Evolutionary conservation across 768 basidiomycete species (phyloP).

Genomic region (Lentinus tigrinus): DNA sequence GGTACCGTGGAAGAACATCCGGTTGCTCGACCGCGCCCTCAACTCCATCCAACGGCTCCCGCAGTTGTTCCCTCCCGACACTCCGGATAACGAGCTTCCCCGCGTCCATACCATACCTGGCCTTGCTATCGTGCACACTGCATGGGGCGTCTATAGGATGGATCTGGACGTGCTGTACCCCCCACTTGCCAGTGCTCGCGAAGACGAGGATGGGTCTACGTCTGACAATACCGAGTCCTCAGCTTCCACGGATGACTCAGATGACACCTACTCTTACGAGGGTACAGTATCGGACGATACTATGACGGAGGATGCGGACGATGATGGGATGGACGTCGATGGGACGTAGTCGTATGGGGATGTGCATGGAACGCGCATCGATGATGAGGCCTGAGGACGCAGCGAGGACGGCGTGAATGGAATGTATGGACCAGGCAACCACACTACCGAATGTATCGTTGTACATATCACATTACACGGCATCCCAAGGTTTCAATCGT

Average conservation of each 20-base stretch:
- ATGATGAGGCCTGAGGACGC: too few species aligned
- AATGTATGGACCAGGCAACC: too few species aligned
- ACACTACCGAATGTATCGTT: too few species aligned
- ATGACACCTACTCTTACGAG: not conserved
- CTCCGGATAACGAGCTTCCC: not conserved
- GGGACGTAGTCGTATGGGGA: not conserved
- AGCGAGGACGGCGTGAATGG: too few species aligned
- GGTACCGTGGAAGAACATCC: not conserved
- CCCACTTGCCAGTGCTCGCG: not conserved
- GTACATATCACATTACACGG: too few species aligned
- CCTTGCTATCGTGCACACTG: not conserved
- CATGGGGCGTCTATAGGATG: not conserved
- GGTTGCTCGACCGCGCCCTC: not conserved
- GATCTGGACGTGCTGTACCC: constrained; percentile 1
- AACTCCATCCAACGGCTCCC: not conserved
- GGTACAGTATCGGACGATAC: not conserved
- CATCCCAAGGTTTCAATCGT: not conserved
- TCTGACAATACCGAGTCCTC: not conserved
- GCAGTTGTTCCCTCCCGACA: not conserved
- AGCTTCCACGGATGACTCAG: not conserved
- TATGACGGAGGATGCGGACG: not conserved
- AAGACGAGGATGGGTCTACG: not conserved
- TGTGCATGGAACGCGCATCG: too few species aligned
- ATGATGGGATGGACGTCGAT: not conserved
- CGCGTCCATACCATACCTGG: not conserved